Evolutionary conservation across 495 filamentous ascomycete species (phyloP), one percentile per base, ranked within the genome.

Genomic region (Echria macrotheca): DNA sequence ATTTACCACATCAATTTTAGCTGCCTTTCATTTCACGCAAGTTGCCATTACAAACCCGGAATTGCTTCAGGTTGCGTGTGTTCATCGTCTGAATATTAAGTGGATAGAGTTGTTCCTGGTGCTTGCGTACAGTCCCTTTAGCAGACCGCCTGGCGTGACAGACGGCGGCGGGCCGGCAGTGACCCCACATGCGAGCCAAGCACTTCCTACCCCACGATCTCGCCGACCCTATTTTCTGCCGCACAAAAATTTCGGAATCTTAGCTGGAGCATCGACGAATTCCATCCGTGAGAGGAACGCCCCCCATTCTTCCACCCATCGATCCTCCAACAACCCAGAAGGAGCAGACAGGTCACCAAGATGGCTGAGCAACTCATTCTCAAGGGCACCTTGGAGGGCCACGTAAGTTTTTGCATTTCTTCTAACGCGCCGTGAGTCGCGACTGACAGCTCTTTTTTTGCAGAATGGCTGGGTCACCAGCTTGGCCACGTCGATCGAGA

Each of bases 401-500:
- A 96, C 83, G 73, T 76, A 73, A 69, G 73, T 74, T 56, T 43
- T 41, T 41, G 25, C 49, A n/a, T 40, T 49, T 21, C n/a, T 24
- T 25, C 43, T 29, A 14, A 17, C 10, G 2, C 11, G 29, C 43
- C 19, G 19, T 29, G 43, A 46, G 41, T 17, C 28, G 14, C 21
- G 28, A 44, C 53, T 55, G 44, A 55, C 32, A 44, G 18, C 24
- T 17, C 43, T 53, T n/a, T n/a, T 35, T 42, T 39, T 46, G 46
- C 58, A 76, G 73, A 83, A 76, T 72, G 80, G 80, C 63, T 85
- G 81, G 81, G 81, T 89, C 63, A 89, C 85, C 68, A 82, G 79
- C 75, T 81, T 99, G 69, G 93, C 93, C 58, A 99, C 93, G 61
- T 96, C 91, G 63, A 83, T 96, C 74, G 93, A 99, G 84, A 99